Evolutionary conservation across 345 rosid genomes (phyloP).

Genomic region (Lenwebbia sp.): DNA sequence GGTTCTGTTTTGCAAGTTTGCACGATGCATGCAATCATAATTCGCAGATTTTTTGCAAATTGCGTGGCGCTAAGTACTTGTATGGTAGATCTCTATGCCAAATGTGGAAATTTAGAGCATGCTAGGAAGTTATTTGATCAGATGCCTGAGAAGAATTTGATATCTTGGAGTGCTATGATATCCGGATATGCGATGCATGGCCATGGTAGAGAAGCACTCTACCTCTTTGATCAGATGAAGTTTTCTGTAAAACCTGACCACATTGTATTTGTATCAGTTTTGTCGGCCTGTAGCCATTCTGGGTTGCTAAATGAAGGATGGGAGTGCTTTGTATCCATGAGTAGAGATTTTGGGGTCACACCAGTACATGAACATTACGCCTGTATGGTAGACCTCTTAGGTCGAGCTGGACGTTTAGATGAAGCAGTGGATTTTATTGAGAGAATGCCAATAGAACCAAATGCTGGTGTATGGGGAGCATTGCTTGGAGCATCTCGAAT

Average conservation of each 20-base stretch:
- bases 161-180: not conserved
- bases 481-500: constrained; percentile 41
- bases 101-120: constrained; percentile 29
- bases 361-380: constrained; percentile 35
- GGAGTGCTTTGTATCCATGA: constrained; percentile 37
- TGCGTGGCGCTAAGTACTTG: constrained; percentile 7
- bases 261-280: constrained; percentile 11
- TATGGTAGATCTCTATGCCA: constrained; percentile 16
- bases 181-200: constrained; percentile 30
- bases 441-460: constrained; percentile 28
- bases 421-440: constrained; percentile 32
- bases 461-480: constrained; percentile 37
- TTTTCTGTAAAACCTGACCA: constrained; percentile 25
- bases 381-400: constrained; percentile 46
- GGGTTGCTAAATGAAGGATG: constrained; percentile 41
- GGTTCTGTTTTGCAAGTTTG: constrained; percentile 12
- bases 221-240: constrained; percentile 30
- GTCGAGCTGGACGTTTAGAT: constrained; percentile 28
- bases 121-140: not conserved
- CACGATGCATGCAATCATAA: constrained; percentile 2
- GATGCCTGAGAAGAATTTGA: not conserved
- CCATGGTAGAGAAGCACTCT: constrained; percentile 25
- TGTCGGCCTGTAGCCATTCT: constrained; percentile 44
- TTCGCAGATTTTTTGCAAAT: constrained; percentile 3
- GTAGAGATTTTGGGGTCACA: constrained; percentile 18